A percentile compares a stretch with the other conserved stretches of the same genome.
These are phyloP conservation scores for Pythium aquatile DNA, from an alignment of 352 stramenopile species.

Conservation along the genomic window DNA sequence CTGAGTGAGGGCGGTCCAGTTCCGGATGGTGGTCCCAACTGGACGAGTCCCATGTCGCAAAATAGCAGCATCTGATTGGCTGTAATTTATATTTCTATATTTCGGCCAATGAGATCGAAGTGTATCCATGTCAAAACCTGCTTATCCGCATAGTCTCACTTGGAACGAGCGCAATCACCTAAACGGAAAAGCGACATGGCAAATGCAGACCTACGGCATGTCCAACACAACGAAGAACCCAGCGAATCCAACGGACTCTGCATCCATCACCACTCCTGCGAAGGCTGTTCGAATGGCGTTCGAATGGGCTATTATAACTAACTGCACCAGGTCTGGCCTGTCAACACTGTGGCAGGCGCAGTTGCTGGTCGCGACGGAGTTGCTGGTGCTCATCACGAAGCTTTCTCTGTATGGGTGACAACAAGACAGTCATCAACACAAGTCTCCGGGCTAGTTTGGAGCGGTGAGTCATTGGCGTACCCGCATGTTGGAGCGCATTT, in stretches of 20 bases:
- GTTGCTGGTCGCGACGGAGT: constrained; percentile 7
- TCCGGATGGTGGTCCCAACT: constrained; percentile 7
- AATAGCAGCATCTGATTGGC: constrained; percentile 1
- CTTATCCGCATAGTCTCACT: constrained; percentile 17
- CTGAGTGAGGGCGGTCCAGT: constrained; percentile 22
- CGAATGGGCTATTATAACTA: too few species aligned
- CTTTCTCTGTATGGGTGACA: constrained; percentile 10
- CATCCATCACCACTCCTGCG: not conserved
- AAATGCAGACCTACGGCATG: not conserved
- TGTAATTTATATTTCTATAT: not conserved
- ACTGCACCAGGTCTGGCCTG: too few species aligned
- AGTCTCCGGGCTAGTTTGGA: too few species aligned
- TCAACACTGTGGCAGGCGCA: not conserved
- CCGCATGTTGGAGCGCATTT: constrained; percentile 42
- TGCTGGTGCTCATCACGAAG: constrained; percentile 18
- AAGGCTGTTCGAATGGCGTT: not conserved
- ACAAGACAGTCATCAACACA: not conserved
- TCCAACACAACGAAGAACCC: not conserved
- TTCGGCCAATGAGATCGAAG: constrained; percentile 16
- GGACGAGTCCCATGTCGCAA: constrained; percentile 19
- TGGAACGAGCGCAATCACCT: constrained; percentile 8
- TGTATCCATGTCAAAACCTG: constrained; percentile 21
- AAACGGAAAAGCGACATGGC: not conserved
- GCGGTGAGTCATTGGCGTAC: constrained; percentile 15
- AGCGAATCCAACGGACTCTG: not conserved